Base-by-base conservation (phyloP, 1,139 yeast species). In the Pichia sp. region DNA sequence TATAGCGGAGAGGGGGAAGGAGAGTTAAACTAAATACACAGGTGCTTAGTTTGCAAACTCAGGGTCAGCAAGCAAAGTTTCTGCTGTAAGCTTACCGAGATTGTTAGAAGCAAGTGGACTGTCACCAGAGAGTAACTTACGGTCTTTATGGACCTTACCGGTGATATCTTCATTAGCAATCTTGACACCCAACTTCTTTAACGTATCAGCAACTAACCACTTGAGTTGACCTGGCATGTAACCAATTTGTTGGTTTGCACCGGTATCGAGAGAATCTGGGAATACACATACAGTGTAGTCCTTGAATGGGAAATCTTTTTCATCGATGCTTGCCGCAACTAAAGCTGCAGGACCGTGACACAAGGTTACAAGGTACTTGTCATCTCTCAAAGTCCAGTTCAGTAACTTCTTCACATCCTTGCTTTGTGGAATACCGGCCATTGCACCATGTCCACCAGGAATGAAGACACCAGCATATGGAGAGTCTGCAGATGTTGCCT, bases 401-500 rank as follows among this genome's bases (percentile, higher is more conserved):
- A 40, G 23, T 7, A 40, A n/a, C 15, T 23, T 23, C 15, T 37
- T 29, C 13, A 40, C 39, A 7, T 22, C 13, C 15, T 31, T 34
- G 15, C 39, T 33, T 16, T 37, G 32, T 8, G 41, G 41, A 19
- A 40, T 40, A 11, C 24, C 20, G 4, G 29, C 24, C 24, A 40
- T 11, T 6, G 20, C 41, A 27, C 41, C 43, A 26, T 40, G 41
- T 8, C 43, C 43, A 20, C 43, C 41, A 9, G 43, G 43, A 22
- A 40, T 28, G 28, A 40, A 34, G 17, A 40, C 23, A 34, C 39
- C 43, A 3, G 33, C 41, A 25, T 40, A 37, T 12, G 33, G 32
- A 7, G 43, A 37, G 15, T 29, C 20, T 20, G 26, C 6, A 17
- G 30, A 29, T 3, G 22, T 25, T 8, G 22, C 26, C 10, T 30